Percentiles rank a stretch among this genome's conserved stretches.
Evolutionary conservation across 1,139 yeast species (phyloP).

Genomic region (Barnettozyma hawaiiensis): DNA sequence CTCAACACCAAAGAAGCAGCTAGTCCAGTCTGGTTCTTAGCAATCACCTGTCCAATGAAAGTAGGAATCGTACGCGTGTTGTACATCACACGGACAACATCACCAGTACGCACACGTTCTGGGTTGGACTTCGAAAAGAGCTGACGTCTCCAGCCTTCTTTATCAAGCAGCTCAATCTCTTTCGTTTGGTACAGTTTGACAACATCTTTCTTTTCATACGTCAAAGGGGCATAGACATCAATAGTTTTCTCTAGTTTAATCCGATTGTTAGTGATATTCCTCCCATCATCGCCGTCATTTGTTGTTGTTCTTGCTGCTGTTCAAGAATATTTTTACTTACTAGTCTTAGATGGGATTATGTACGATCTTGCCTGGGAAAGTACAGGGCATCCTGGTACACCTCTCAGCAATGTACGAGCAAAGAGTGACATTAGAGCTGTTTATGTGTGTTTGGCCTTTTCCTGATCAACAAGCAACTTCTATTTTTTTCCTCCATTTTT

Average conservation of each 20-base stretch:
- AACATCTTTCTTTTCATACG: constrained; percentile 22
- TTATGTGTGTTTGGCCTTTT: too few species aligned
- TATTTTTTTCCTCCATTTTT: too few species aligned
- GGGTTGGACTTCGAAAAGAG: constrained; percentile 47
- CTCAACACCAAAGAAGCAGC: constrained; percentile 72
- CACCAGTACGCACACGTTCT: constrained; percentile 67
- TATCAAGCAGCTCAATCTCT: constrained; percentile 51
- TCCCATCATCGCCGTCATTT: too few species aligned
- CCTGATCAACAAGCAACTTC: too few species aligned
- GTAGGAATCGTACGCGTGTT: constrained; percentile 47
- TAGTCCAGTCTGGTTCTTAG: constrained; percentile 63
- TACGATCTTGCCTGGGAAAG: constrained; percentile 18
- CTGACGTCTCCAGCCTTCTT: constrained; percentile 65
- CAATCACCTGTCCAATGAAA: constrained; percentile 72
- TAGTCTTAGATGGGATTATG: constrained; percentile 20
- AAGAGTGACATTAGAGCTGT: constrained; percentile 7
- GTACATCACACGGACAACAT: constrained; percentile 71
- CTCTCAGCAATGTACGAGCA: constrained; percentile 5
- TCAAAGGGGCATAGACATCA: constrained; percentile 32
- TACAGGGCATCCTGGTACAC: constrained; percentile 2
- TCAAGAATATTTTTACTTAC: constrained; percentile 14
- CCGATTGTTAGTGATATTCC: background rate
- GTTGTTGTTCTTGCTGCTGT: too few species aligned
- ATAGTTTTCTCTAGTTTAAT: constrained; percentile 27
- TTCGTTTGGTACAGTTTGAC: constrained; percentile 18